These are phyloP conservation scores for Biscogniauxia marginata DNA, from an alignment of 2,329 filamentous ascomycete species.

Conservation along the genomic window DNA sequence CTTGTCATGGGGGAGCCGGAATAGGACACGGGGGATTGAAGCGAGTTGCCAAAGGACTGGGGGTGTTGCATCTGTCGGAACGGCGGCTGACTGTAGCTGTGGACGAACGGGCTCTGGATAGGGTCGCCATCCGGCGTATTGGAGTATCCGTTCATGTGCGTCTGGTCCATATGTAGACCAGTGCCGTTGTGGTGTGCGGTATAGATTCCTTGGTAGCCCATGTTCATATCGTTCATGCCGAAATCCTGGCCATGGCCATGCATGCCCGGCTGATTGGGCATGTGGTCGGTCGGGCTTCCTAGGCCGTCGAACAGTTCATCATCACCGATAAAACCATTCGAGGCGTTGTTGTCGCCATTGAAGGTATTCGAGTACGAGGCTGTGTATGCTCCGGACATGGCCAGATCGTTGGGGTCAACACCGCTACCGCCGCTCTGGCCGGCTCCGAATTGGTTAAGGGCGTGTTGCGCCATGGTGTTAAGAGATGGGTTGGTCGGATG, in stretches of 20 bases:
- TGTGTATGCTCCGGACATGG: constrained; percentile 62
- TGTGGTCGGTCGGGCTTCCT: constrained; percentile 51
- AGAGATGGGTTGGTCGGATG: constrained; percentile 13
- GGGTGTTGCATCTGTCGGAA: constrained; percentile 68
- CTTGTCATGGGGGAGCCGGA: constrained; percentile 49
- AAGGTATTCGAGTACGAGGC: constrained; percentile 63
- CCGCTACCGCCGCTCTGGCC: constrained; percentile 54
- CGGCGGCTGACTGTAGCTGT: constrained; percentile 74
- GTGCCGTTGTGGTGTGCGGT: constrained; percentile 53
- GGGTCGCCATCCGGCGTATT: constrained; percentile 89
- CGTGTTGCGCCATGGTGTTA: constrained; percentile 53
- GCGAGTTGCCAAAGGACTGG: constrained; percentile 53
- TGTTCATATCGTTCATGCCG: constrained; percentile 53
- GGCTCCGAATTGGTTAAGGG: constrained; percentile 55
- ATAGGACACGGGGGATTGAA: constrained; percentile 53
- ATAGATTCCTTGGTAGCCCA: constrained; percentile 58
- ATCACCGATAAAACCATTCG: constrained; percentile 79
- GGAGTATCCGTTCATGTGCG: constrained; percentile 78
- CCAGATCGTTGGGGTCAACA: constrained; percentile 84
- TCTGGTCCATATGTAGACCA: constrained; percentile 61
- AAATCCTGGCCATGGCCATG: constrained; percentile 57
- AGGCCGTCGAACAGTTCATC: constrained; percentile 83
- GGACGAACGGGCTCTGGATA: constrained; percentile 85
- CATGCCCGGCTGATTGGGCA: constrained; percentile 45
- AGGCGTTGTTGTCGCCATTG: constrained; percentile 54